Percentiles rank a stretch among this genome's conserved stretches.
Conservation (phyloP, 345 rosid genomes). For the Hibiscus mutabilis region DNA sequence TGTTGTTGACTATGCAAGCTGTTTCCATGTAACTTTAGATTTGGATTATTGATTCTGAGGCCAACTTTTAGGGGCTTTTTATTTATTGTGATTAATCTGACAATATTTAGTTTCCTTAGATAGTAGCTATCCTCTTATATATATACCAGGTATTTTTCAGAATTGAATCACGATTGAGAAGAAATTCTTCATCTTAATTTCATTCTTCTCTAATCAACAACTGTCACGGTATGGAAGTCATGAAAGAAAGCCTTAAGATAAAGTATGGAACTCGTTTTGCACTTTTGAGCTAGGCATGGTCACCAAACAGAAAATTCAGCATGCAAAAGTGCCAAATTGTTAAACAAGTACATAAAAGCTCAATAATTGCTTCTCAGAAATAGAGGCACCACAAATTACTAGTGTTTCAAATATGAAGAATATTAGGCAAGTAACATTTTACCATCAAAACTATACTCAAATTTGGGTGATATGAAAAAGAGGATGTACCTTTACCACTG, state of each 20-base stretch:
- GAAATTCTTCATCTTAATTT: no score
- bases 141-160: no score
- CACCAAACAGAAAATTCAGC: background rate
- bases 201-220: background rate
- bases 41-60: no score
- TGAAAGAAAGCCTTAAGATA: background rate
- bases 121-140: no score
- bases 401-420: background rate
- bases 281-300: background rate
- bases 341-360: background rate
- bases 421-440: background rate
- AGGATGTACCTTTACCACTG: conserved; percentile 39
- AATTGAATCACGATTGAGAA: no score
- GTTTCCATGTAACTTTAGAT: no score
- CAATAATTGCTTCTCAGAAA: background rate
- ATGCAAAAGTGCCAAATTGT: background rate
- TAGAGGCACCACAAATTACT: background rate
- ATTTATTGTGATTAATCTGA: no score
- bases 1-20: background rate
- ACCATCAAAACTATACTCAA: conserved; percentile 2
- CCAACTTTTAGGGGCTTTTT: no score
- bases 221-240: background rate
- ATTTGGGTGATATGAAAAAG: background rate
- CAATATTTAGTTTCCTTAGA: no score
- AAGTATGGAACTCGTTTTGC: background rate